Percentiles rank a stretch among this genome's conserved stretches.
Evolutionary conservation across 2,329 filamentous ascomycete species (phyloP).

Genomic region (Graphilbum fragrans): DNA sequence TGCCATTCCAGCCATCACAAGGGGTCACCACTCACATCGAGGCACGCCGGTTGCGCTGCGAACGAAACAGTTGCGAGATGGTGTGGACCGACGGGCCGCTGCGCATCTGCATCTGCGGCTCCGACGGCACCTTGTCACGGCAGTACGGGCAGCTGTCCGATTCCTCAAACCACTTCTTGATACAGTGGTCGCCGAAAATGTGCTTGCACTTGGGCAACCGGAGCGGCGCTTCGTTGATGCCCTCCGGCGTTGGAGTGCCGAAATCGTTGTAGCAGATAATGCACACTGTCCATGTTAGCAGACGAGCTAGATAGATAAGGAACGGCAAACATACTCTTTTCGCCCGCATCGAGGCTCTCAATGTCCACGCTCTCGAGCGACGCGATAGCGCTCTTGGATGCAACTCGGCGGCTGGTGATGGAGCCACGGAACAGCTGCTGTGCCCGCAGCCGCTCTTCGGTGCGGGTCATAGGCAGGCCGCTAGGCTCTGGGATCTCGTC

Average conservation of each 20-base stretch:
- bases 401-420: slow-evolving; percentile 29
- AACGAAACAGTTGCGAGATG: background rate
- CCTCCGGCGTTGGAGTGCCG: slow-evolving; percentile 43
- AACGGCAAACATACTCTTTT: slow-evolving; percentile 30
- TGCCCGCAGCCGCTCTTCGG: slow-evolving; percentile 24
- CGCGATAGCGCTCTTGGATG: slow-evolving; percentile 32
- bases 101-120: slow-evolving; percentile 15
- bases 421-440: slow-evolving; percentile 35
- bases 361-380: slow-evolving; percentile 34
- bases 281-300: slow-evolving; percentile 30
- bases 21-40: background rate
- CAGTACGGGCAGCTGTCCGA: slow-evolving; percentile 54
- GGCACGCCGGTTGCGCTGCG: background rate
- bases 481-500: background rate
- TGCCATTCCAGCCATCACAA: too few relatives aligned
- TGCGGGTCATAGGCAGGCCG: background rate
- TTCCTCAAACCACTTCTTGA: slow-evolving; percentile 53
- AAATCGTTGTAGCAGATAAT: slow-evolving; percentile 55
- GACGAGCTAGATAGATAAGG: slow-evolving; percentile 5
- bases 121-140: slow-evolving; percentile 45
- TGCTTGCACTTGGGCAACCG: slow-evolving; percentile 51
- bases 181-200: slow-evolving; percentile 51
- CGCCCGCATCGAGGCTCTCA: slow-evolving; percentile 29
- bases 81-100: background rate
- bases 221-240: slow-evolving; percentile 41